Evolutionary conservation across 1,284 basidiomycete genomes (phyloP), one percentile per base, ranked within the genome.

Genomic region (Irpex rosettiformis): DNA sequence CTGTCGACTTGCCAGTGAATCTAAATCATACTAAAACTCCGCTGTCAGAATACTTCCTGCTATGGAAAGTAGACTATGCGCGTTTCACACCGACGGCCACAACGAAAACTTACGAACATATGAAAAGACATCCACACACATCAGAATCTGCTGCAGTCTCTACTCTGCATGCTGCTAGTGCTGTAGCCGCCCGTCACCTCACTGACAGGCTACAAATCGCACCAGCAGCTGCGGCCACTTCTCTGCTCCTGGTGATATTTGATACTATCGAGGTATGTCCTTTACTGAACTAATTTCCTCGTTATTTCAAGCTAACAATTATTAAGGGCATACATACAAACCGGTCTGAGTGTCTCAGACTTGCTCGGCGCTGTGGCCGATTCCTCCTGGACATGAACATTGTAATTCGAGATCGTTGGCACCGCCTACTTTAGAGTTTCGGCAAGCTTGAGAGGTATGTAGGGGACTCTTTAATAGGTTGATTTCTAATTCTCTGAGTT

Each of bases 351-450:
- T 66, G 65, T 43, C 52, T 52, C 25, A 61, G 62, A 7, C 58
- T 67, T 1, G 65, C 63, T n/a, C 58, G 60, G 3, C 52, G 66
- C 13, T 60, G 65, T 29, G 54, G 60, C 7, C 51, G 58, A 40
- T 37, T 66, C 10, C 52, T 67, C 21, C 22, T 64, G 2, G 66
- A 66, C 37, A 52, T 67, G 24, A 57, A 59, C 8, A 27, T 45
- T 16, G 62, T 58, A 21, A 64, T 67, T 62, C 55, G 59, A 21
- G 65, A 64, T 22, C 58, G 62, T 25, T 67, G 66, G 66, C 58
- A 66, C 7, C 40, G 43, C 29, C 65, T 65, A 6, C 65, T 65
- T 6, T 28, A 55, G 3, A 67, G 62, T 49, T 56, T 67, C 16
- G n/a, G 22, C 18, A 57, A 62, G n/a, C 59, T 63, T 37, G 65